phyloP scores from a whole-genome alignment of 495 filamentous ascomycete genomes.

The Lophiotrema nucula region DNA sequence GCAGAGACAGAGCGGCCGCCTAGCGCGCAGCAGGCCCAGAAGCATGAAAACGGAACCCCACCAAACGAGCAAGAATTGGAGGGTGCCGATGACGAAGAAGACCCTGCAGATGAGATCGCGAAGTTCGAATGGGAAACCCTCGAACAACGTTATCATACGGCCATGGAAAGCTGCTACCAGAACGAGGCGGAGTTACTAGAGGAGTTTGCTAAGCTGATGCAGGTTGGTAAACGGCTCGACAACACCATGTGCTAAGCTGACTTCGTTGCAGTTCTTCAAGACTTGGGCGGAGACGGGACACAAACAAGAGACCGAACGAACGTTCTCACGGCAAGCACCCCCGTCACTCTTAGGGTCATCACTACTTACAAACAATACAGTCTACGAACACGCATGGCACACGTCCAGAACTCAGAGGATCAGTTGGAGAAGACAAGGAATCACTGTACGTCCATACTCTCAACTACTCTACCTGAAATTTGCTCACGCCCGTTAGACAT shows the following conservation, averaged over 20 bases:
- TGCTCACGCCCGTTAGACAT: constrained; percentile 54
- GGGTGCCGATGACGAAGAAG: background rate
- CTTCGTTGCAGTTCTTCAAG: constrained; percentile 58
- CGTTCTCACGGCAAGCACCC: constrained; percentile 59
- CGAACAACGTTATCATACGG: constrained; percentile 59
- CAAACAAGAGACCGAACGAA: constrained; percentile 67
- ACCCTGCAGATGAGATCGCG: constrained; percentile 13
- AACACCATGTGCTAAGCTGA: background rate
- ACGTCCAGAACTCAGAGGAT: constrained; percentile 68
- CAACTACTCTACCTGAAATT: background rate
- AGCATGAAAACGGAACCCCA: background rate
- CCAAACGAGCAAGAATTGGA: background rate
- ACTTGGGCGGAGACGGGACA: constrained; percentile 67
- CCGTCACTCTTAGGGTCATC: background rate
- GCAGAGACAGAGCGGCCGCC: constrained; percentile 21
- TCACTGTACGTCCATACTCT: constrained; percentile 58
- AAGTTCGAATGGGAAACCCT: constrained; percentile 52
- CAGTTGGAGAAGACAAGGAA: constrained; percentile 67
- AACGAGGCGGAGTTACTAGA: constrained; percentile 61
- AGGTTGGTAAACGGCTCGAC: constrained; percentile 1
- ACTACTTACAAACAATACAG: constrained; percentile 40
- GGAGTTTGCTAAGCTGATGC: constrained; percentile 43
- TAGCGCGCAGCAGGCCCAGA: constrained; percentile 12
- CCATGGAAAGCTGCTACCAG: constrained; percentile 57
- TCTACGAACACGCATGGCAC: constrained; percentile 71